These are phyloP conservation scores for Penicillium sclerotiorum DNA, from an alignment of 2,329 filamentous ascomycete species.

Conservation along the genomic window DNA sequence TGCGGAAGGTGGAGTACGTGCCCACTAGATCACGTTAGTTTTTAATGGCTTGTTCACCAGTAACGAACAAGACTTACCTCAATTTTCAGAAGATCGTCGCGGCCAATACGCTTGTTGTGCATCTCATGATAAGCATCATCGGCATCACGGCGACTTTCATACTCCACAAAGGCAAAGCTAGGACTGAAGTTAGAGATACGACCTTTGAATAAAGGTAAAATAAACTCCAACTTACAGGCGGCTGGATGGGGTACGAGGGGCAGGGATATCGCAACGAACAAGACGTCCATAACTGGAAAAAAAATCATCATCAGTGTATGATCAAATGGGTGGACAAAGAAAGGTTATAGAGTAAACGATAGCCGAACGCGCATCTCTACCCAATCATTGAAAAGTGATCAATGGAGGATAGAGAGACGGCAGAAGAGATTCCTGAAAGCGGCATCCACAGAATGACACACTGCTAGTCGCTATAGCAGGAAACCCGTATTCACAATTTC, in stretches of 20 bases:
- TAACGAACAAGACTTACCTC: constrained; percentile 64
- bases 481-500: constrained; percentile 5
- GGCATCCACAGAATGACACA: not conserved
- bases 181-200: constrained; percentile 2
- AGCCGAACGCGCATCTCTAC: no score
- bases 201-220: constrained; percentile 9
- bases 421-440: no score
- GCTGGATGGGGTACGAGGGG: constrained; percentile 88
- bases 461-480: not conserved
- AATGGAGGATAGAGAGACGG: no score
- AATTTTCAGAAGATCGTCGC: constrained; percentile 95
- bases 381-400: no score
- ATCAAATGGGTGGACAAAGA: no score
- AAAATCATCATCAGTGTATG: constrained; percentile 46
- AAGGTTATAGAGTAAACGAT: no score
- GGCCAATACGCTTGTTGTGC: constrained; percentile 98
- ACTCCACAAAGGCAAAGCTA: constrained; percentile 97
- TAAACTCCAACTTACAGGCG: constrained; percentile 75
- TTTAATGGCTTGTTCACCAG: not conserved
- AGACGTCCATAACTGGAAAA: constrained; percentile 84
- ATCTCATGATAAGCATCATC: constrained; percentile 99
- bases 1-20: constrained; percentile 93
- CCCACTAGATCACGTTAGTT: constrained; percentile 68
- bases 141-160: constrained; percentile 96
- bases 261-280: constrained; percentile 97